phyloP scores from a whole-genome alignment of 345 rosid species.

The Pistacia integerrima region DNA sequence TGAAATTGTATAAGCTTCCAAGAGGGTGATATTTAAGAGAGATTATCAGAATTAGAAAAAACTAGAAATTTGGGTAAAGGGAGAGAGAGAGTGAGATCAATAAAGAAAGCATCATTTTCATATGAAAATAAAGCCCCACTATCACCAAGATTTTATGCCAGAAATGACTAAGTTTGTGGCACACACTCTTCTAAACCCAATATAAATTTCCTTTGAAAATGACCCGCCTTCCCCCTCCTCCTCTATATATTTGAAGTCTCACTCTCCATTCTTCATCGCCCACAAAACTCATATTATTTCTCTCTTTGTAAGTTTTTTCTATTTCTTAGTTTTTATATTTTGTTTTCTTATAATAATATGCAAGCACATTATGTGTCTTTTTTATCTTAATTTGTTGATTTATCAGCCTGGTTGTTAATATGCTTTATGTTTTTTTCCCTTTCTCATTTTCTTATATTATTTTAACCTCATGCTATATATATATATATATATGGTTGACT shows the following conservation, averaged over 20 bases:
- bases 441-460: neutral
- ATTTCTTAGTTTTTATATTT: no score
- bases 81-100: neutral
- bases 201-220: constrained; percentile 18
- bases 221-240: constrained; percentile 7
- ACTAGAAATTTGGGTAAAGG: neutral
- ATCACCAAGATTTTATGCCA: constrained; percentile 21
- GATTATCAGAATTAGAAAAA: constrained; percentile 32
- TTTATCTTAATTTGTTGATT: no score
- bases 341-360: no score
- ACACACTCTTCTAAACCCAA: constrained; percentile 7
- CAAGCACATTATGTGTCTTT: no score
- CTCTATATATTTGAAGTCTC: constrained; percentile 28
- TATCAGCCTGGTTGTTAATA: no score
- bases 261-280: neutral
- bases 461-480: no score
- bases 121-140: constrained; percentile 28
- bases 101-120: constrained; percentile 21
- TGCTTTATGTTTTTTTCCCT: neutral
- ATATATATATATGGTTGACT: neutral
- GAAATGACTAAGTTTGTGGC: constrained; percentile 36
- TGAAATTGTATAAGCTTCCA: constrained; percentile 10
- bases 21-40: constrained; percentile 36
- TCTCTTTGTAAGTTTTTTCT: neutral
- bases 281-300: neutral